Evolutionary conservation across 2,329 filamentous ascomycete species (phyloP), one percentile per base, ranked within the genome.

Genomic region (Aspergillus novoparasiticus): DNA sequence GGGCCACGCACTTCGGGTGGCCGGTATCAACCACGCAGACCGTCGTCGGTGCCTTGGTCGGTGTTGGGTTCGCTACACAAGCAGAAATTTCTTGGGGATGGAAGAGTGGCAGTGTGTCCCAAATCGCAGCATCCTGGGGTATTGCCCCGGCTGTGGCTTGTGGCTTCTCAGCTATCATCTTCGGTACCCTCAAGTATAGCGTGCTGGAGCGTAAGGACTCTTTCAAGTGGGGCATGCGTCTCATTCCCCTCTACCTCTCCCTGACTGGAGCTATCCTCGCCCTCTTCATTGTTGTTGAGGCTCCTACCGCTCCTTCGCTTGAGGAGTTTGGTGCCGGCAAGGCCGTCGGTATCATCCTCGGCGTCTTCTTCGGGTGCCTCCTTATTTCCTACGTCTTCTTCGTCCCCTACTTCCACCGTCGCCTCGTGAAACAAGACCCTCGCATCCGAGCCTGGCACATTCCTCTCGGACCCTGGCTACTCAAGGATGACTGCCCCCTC

Each of bases 261-360:
- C 67, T 80, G 56, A 84, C 83, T 0, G 81, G 77, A 50, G 82
- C 77, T n/a, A 65, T 85, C 57, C 80, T 84, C 50, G 81, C 83
- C 5, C 77, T 91, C 72, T 85, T 90, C 64, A 85, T 91, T 61
- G 82, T 90, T 54, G 76, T 84, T 63, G 70, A 73, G 62, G 70
- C 69, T 5, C 71, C 72, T 1, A 70, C 65, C 6, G 70, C 67
- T 0, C 68, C 70, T 12, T 69, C 67, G 0, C 61, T 72, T 21
- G 71, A 72, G 16, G 67, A 66, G 16, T 72, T 73, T 41, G 71
- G 72, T 16, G 69, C 63, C 30, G 71, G 71, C 23, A 73, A 69
- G 43, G 68, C 64, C 0, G 66, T 57, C 3, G 72, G 72, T 1
- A 74, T 73, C 23, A 67, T 74, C 14, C 54, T 74, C 2, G 72